A percentile compares a stretch with the other conserved stretches of the same genome.
phyloP scores from a whole-genome alignment of 371 early-diverging fungal species.

The Syncephalis plumigaleata region DNA sequence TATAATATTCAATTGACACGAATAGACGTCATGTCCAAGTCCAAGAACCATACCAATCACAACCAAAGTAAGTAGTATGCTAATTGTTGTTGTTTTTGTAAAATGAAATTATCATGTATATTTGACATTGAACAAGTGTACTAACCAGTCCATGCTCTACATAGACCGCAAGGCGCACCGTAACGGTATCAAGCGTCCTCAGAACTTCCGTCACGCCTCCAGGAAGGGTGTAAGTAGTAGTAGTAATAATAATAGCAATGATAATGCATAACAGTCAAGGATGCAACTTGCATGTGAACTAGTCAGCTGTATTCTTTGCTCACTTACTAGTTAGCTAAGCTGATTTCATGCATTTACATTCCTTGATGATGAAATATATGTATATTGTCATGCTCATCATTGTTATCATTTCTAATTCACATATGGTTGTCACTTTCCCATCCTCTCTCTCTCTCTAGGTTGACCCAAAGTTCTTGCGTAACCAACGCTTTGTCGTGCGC shows the following conservation, averaged over 20 bases:
- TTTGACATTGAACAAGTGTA: no score
- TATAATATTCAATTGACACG: no score
- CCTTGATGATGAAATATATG: no score
- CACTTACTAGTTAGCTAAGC: no score
- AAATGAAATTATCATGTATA: no score
- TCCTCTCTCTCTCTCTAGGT: conserved; percentile 20
- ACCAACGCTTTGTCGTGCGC: conserved; percentile 94
- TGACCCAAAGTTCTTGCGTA: conserved; percentile 95
- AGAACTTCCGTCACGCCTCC: conserved; percentile 71
- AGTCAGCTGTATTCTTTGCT: no score
- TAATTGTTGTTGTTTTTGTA: no score
- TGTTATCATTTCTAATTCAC: no score
- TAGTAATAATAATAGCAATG: neutral
- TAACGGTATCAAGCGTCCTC: conserved; percentile 93
- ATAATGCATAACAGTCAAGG: neutral
- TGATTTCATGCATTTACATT: no score
- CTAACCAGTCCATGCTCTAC: neutral
- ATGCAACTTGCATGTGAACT: no score
- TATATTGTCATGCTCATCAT: no score
- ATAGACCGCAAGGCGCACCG: conserved; percentile 95
- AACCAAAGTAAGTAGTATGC: conserved; percentile 91
- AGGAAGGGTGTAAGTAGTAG: conserved; percentile 82
- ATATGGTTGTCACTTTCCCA: no score
- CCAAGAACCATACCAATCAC: conserved; percentile 99
- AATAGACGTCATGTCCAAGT: conserved; percentile 66